phyloP scores from a whole-genome alignment of 257 asterid species.

The Linderniella brevidens region DNA sequence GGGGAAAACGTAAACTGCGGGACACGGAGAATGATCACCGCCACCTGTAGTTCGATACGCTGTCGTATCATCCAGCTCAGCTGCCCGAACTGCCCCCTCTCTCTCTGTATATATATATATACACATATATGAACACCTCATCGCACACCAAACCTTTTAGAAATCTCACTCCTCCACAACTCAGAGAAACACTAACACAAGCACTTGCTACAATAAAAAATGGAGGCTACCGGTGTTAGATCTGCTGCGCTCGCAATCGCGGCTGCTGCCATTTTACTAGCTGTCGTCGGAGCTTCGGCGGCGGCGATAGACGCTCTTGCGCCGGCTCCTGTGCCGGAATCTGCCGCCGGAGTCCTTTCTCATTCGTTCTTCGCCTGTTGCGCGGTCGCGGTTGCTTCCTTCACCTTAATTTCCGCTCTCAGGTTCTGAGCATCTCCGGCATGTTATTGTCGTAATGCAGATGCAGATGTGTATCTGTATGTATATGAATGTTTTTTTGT shows the following conservation, averaged over 20 bases:
- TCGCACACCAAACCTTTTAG: background rate
- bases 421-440: conserved; percentile 17
- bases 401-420: conserved; percentile 23
- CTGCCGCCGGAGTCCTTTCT: conserved; percentile 23
- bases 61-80: conserved; percentile 20
- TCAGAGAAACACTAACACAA: too few relatives aligned
- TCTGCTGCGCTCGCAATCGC: conserved; percentile 10
- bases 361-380: conserved; percentile 23
- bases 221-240: too few relatives aligned
- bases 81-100: conserved; percentile 37
- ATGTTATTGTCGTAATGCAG: too few relatives aligned
- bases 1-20: background rate
- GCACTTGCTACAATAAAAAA: too few relatives aligned
- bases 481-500: too few relatives aligned
- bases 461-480: too few relatives aligned
- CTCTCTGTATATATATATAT: background rate
- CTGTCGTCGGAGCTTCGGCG: conserved; percentile 18
- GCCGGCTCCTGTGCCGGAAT: conserved; percentile 21
- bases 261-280: conserved; percentile 11
- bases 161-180: too few relatives aligned
- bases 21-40: background rate
- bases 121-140: conserved; percentile 5
- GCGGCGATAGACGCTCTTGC: conserved; percentile 31
- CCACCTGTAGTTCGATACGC: conserved; percentile 4
- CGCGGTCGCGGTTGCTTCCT: conserved; percentile 21